Evolutionary conservation across 805 yeast species (phyloP).

Genomic region (Nakazawaea populi): DNA sequence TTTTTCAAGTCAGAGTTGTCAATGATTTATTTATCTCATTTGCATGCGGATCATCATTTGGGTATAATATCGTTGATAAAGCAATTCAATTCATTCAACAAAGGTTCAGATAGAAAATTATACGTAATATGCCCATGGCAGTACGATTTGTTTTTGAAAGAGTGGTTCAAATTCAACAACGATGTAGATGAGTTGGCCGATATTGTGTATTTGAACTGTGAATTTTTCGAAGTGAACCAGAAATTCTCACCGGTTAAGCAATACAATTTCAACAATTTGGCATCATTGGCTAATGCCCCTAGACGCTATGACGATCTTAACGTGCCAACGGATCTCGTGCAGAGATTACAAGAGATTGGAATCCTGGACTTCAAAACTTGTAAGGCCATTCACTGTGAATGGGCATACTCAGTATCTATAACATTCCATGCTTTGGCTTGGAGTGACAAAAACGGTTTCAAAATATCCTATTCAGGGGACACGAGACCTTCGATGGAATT

Average conservation of each 20-base stretch:
- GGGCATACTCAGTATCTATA: slow-evolving; percentile 68
- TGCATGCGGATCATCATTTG: slow-evolving; percentile 96
- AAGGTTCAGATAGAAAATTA: slow-evolving; percentile 29
- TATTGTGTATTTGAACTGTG: slow-evolving; percentile 53
- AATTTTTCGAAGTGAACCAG: slow-evolving; percentile 32
- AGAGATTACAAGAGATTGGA: slow-evolving; percentile 30
- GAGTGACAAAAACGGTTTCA: slow-evolving; percentile 33
- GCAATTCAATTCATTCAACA: slow-evolving; percentile 54
- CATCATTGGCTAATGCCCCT: slow-evolving; percentile 18
- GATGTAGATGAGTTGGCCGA: slow-evolving; percentile 30
- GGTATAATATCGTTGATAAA: slow-evolving; percentile 69
- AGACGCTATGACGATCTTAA: background rate
- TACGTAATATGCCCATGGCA: slow-evolving; percentile 73
- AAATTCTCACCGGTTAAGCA: background rate
- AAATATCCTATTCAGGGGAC: slow-evolving; percentile 89
- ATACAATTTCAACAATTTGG: slow-evolving; percentile 12
- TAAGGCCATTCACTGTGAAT: slow-evolving; percentile 78
- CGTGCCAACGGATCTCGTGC: slow-evolving; percentile 23
- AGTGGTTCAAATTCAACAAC: slow-evolving; percentile 55
- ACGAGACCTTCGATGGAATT: slow-evolving; percentile 76
- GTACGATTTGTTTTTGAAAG: slow-evolving; percentile 57
- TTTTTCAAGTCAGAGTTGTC: slow-evolving; percentile 53
- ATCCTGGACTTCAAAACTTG: slow-evolving; percentile 49
- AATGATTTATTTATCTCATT: slow-evolving; percentile 72
- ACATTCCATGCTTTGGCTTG: slow-evolving; percentile 12